These are phyloP conservation scores for Komagataella populi DNA, from an alignment of 805 yeast genomes.

Conservation along the genomic window DNA sequence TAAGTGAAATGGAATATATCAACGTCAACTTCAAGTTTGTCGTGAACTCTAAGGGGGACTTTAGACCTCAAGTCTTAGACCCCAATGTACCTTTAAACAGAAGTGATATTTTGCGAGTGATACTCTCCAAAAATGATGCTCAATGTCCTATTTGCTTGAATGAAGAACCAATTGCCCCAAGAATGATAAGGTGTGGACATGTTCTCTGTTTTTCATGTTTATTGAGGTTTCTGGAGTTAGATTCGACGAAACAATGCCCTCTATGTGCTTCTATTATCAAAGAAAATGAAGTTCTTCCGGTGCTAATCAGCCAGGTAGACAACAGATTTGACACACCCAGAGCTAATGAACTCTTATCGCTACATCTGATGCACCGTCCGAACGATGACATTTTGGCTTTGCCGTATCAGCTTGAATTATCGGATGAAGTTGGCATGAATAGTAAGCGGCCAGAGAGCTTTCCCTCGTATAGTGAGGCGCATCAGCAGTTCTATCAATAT, in stretches of 20 bases:
- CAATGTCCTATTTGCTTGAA: constrained; percentile 87
- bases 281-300: constrained; percentile 51
- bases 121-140: constrained; percentile 51
- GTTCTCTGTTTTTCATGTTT: constrained; percentile 77
- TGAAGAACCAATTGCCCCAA: constrained; percentile 78
- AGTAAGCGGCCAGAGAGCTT: constrained; percentile 5
- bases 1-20: constrained; percentile 55
- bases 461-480: constrained; percentile 35
- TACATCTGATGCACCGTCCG: constrained; percentile 52
- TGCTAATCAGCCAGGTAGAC: constrained; percentile 32
- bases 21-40: constrained; percentile 79
- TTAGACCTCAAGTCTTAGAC: constrained; percentile 45
- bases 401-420: constrained; percentile 15
- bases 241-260: constrained; percentile 49
- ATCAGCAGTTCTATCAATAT: constrained; percentile 22
- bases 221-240: constrained; percentile 51
- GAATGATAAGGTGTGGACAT: constrained; percentile 95
- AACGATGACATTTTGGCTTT: constrained; percentile 17
- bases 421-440: constrained; percentile 1
- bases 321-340: constrained; percentile 46
- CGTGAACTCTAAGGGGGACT: constrained; percentile 50
- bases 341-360: constrained; percentile 35
- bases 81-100: constrained; percentile 65
- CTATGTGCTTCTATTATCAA: constrained; percentile 51
- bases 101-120: constrained; percentile 49